Conservation (phyloP, 495 filamentous ascomycete genomes). For the Apodospora peruviana region DNA sequence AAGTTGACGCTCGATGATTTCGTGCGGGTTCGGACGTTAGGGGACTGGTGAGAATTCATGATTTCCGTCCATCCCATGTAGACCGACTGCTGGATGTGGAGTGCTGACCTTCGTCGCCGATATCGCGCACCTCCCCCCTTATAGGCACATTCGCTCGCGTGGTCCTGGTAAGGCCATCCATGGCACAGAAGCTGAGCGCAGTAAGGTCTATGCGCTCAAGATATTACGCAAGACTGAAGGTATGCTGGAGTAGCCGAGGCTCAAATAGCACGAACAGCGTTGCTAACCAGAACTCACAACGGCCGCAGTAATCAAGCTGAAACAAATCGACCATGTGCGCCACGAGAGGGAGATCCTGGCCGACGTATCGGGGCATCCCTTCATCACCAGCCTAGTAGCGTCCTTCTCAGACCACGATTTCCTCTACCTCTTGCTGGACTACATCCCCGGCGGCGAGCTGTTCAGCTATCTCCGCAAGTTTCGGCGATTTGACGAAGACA, state of each 20-base stretch:
- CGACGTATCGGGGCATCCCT: conserved; percentile 86
- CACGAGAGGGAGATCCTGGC: conserved; percentile 86
- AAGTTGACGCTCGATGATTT: conserved; percentile 63
- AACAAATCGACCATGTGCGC: conserved; percentile 96
- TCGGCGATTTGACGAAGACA: conserved; percentile 78
- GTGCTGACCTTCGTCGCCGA: not conserved
- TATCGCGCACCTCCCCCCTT: not conserved
- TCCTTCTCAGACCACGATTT: conserved; percentile 87
- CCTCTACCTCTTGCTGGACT: conserved; percentile 92
- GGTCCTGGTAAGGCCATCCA: conserved; percentile 69
- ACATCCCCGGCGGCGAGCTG: conserved; percentile 87
- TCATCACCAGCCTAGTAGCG: conserved; percentile 86
- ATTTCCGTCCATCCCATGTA: not conserved
- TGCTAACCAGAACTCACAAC: not conserved
- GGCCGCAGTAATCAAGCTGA: conserved; percentile 77
- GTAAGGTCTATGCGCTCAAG: conserved; percentile 87
- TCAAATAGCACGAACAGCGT: not conserved
- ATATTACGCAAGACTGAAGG: conserved; percentile 81
- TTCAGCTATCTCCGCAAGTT: conserved; percentile 87
- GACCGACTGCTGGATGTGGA: not conserved
- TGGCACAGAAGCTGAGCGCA: conserved; percentile 47
- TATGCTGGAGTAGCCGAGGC: conserved; percentile 19
- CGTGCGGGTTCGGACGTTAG: conserved; percentile 76
- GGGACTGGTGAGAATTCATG: conserved; percentile 80
- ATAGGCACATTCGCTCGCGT: conserved; percentile 93